phyloP scores from a whole-genome alignment of 2,329 filamentous ascomycete species.

The Pseudogymnoascus sp. region DNA sequence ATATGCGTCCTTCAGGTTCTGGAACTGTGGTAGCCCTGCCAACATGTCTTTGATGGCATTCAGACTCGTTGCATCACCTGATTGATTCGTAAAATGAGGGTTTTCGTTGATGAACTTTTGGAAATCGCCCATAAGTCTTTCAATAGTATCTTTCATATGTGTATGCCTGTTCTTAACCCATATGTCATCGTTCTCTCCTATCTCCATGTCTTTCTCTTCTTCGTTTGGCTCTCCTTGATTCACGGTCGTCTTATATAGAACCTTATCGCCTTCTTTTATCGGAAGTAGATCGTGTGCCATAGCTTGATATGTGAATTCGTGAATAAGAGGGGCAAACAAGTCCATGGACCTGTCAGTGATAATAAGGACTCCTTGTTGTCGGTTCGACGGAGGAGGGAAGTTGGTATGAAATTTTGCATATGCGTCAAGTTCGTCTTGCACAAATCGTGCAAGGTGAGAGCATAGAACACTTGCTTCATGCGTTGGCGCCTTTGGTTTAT shows the following conservation, averaged over 20 bases:
- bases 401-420: slow-evolving; percentile 78
- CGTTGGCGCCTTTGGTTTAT: slow-evolving; percentile 61
- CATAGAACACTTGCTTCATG: slow-evolving; percentile 87
- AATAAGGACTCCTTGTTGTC: slow-evolving; percentile 74
- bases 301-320: slow-evolving; percentile 97
- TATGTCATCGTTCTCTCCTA: slow-evolving; percentile 82
- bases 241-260: slow-evolving; percentile 71
- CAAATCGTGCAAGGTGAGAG: slow-evolving; percentile 78
- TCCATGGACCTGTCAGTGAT: slow-evolving; percentile 94
- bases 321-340: slow-evolving; percentile 73
- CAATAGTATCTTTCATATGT: slow-evolving; percentile 97
- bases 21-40: slow-evolving; percentile 86
- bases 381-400: slow-evolving; percentile 70
- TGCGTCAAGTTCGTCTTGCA: slow-evolving; percentile 83
- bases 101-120: slow-evolving; percentile 86
- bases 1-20: slow-evolving; percentile 91
- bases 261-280: slow-evolving; percentile 80
- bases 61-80: slow-evolving; percentile 62
- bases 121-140: slow-evolving; percentile 87
- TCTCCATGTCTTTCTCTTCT: slow-evolving; percentile 83
- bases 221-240: slow-evolving; percentile 64
- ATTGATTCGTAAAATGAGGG: slow-evolving; percentile 76
- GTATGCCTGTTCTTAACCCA: slow-evolving; percentile 92
- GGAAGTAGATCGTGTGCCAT: slow-evolving; percentile 93
- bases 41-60: slow-evolving; percentile 97